Evolutionary conservation across 2,329 filamentous ascomycete species (phyloP), one percentile per base, ranked within the genome.

Genomic region (Huntiella decipiens): DNA sequence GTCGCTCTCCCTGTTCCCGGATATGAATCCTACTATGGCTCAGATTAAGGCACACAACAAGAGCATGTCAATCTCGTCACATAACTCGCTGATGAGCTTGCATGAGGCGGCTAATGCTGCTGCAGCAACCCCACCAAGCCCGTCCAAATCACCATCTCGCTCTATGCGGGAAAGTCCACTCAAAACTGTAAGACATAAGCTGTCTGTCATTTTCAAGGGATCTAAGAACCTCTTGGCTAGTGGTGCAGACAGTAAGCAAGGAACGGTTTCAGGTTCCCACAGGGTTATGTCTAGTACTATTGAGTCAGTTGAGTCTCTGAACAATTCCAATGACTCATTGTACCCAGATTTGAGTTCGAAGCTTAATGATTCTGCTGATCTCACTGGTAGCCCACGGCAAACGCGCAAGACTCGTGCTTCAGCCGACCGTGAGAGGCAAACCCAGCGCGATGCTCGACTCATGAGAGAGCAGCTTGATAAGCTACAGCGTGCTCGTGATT

Each of bases 141-240:
- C 70, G 52, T 58, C 63, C 2, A 76, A 74, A 53, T 77, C 74
- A 1, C 72, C 73, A 0, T 66, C 70, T 4, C 63, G 73, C 46
- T 64, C 58, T 42, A 66, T 73, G 54, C 67, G 70, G 5, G 86
- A 92, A 53, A 88, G 81, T 49, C 85, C 85, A 4, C 62, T 95
- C 49, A 94, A 87, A 60, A 85, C 91, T 44, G 87, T 91, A 22
- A 96, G 94, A 64, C 84, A 82, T 56, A 92, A 86, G 58, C 68
- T 96, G 41, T 92, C 88, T 40, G 93, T 87, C 7, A 86, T 94
- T 50, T 67, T 95, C 54, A 87, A 86, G 61, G 82, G 79, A 46
- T 91, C 87, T 3, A 88, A 82, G 59, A 83, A 80, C 11, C 73
- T 95, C 42, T 79, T 95, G 51, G 84, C 80, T 13, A 92, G 82